Conservation (phyloP, 2,329 filamentous ascomycete genomes). For the Pleurostoma richardsiae region DNA sequence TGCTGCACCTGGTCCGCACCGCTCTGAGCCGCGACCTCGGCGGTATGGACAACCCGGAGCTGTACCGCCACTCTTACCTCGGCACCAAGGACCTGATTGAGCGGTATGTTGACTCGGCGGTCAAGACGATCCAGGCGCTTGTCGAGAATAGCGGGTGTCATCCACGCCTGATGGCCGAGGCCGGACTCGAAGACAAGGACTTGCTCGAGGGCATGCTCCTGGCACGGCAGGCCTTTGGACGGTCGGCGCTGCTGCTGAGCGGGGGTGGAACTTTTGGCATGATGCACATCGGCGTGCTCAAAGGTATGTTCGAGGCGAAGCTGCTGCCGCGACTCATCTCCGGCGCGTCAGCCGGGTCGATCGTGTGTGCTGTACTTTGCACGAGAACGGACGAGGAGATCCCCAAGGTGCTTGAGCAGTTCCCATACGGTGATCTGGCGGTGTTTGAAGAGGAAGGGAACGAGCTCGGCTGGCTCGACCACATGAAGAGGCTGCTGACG, state of each 20-base stretch:
- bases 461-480: conserved; percentile 60
- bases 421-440: conserved; percentile 73
- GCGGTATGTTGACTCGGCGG: conserved; percentile 74
- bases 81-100: conserved; percentile 88
- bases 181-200: conserved; percentile 45
- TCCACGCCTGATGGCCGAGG: conserved; percentile 15
- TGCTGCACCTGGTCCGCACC: conserved; percentile 79
- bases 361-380: conserved; percentile 77
- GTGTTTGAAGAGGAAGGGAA: conserved; percentile 66
- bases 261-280: conserved; percentile 88
- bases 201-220: conserved; percentile 65
- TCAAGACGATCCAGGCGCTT: conserved; percentile 68
- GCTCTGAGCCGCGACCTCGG: conserved; percentile 75
- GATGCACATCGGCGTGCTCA: conserved; percentile 85
- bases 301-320: conserved; percentile 68
- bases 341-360: conserved; percentile 81
- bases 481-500: conserved; percentile 70
- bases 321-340: conserved; percentile 83
- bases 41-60: conserved; percentile 75
- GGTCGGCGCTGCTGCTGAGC: conserved; percentile 76
- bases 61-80: conserved; percentile 80
- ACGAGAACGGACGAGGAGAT: conserved; percentile 75
- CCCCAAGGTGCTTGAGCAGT: conserved; percentile 60
- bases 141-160: conserved; percentile 49
- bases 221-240: conserved; percentile 76